These are phyloP conservation scores for Colletotrichum tanaceti DNA, from an alignment of 2,329 filamentous ascomycete genomes.

Conservation along the genomic window DNA sequence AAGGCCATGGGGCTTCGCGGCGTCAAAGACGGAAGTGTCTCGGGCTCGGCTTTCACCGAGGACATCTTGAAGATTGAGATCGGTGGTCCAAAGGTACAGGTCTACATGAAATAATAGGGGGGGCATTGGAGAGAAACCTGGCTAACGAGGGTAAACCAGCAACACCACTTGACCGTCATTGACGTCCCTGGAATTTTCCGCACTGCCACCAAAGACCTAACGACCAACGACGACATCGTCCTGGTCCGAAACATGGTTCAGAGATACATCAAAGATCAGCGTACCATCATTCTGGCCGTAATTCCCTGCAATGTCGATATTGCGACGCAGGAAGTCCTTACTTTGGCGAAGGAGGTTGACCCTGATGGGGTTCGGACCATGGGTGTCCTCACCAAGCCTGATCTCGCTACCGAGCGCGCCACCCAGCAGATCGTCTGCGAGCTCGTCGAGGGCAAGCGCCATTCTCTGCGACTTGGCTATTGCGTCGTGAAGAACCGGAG, in stretches of 20 bases:
- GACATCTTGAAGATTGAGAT: slow-evolving; percentile 60
- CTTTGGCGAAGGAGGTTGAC: slow-evolving; percentile 52
- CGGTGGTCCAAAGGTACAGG: slow-evolving; percentile 54
- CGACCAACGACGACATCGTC: slow-evolving; percentile 57
- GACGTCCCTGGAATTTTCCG: slow-evolving; percentile 67
- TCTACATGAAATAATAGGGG: not conserved
- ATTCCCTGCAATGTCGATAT: slow-evolving; percentile 55
- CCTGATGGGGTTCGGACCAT: slow-evolving; percentile 55
- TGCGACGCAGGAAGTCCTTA: slow-evolving; percentile 56
- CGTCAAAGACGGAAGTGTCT: slow-evolving; percentile 19
- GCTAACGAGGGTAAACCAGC: slow-evolving; percentile 38
- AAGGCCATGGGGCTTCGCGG: slow-evolving; percentile 57
- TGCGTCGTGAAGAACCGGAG: slow-evolving; percentile 60
- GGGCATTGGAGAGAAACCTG: not conserved
- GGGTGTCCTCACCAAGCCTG: slow-evolving; percentile 69
- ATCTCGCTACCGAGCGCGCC: slow-evolving; percentile 60
- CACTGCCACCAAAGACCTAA: slow-evolving; percentile 49
- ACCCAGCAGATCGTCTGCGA: slow-evolving; percentile 54
- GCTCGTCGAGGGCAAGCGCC: slow-evolving; percentile 55
- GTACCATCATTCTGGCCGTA: slow-evolving; percentile 64
- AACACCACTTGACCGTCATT: slow-evolving; percentile 63
- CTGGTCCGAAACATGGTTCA: slow-evolving; percentile 61
- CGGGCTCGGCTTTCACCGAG: slow-evolving; percentile 55
- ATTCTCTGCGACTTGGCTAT: slow-evolving; percentile 59
- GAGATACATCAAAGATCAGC: slow-evolving; percentile 56